Conservation (phyloP, 805 yeast species). For the Ogataea degrootiae region DNA sequence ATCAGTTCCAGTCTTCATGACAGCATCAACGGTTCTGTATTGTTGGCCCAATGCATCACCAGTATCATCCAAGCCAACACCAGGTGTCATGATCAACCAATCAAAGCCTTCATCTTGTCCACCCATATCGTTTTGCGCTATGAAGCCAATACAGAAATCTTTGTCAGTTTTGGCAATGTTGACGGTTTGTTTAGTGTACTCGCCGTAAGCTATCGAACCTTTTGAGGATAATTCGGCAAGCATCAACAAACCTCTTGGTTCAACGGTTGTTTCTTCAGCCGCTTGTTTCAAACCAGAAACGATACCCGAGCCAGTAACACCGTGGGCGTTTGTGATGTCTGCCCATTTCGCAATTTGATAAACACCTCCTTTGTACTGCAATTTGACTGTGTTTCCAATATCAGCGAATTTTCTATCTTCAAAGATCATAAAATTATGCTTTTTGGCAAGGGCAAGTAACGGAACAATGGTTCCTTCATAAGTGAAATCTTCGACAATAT, state of each 20-base stretch:
- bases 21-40: constrained; percentile 87
- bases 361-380: constrained; percentile 88
- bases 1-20: constrained; percentile 81
- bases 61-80: constrained; percentile 95
- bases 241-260: constrained; percentile 89
- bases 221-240: constrained; percentile 92
- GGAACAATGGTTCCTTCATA: constrained; percentile 78
- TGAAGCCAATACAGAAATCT: constrained; percentile 92
- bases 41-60: constrained; percentile 97
- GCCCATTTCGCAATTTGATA: constrained; percentile 91
- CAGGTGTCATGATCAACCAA: constrained; percentile 97
- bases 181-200: constrained; percentile 80
- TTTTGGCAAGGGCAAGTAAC: constrained; percentile 62
- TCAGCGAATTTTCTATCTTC: constrained; percentile 99
- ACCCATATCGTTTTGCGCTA: constrained; percentile 88
- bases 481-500: constrained; percentile 83
- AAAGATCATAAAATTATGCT: constrained; percentile 85
- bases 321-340: constrained; percentile 96
- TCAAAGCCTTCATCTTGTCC: constrained; percentile 82
- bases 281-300: constrained; percentile 85
- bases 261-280: constrained; percentile 60
- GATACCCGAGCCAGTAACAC: constrained; percentile 93
- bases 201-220: constrained; percentile 91
- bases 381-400: constrained; percentile 94
- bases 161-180: constrained; percentile 81